Conservation (phyloP, 108 stramenopile genomes). For the Nannochloropsis oceanica region DNA sequence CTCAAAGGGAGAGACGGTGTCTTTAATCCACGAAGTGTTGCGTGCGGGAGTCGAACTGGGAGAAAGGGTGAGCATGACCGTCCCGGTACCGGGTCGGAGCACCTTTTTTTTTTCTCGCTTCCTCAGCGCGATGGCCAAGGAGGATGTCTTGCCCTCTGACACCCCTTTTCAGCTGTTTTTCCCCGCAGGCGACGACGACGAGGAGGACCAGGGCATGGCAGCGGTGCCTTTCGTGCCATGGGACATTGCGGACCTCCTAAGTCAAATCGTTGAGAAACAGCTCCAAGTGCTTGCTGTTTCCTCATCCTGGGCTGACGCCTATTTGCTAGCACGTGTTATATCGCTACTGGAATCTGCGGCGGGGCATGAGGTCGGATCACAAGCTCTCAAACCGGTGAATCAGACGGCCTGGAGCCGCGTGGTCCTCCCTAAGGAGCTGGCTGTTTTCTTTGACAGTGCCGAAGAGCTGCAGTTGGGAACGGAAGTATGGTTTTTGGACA, state of each 20-base stretch:
- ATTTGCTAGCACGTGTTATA: background rate
- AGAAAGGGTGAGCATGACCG: background rate
- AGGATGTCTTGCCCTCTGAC: background rate
- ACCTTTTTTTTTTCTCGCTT: background rate
- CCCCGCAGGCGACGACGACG: background rate
- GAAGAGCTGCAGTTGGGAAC: background rate
- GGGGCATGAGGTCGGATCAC: background rate
- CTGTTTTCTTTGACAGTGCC: background rate
- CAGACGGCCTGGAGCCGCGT: background rate
- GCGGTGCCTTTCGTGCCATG: background rate
- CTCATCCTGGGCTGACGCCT: background rate
- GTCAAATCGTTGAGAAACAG: background rate
- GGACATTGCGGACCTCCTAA: background rate
- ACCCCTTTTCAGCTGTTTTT: background rate
- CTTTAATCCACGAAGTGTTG: background rate
- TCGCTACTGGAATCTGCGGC: background rate
- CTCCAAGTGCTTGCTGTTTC: background rate
- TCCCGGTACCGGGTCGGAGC: background rate
- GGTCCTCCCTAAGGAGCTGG: background rate
- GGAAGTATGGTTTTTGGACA: background rate
- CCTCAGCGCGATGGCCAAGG: background rate
- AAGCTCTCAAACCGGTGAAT: background rate
- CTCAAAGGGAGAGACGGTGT: background rate
- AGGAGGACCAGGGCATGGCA: background rate
- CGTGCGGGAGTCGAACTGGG: background rate